Percentiles rank a stretch among this genome's conserved stretches.
Evolutionary conservation across 768 basidiomycete genomes (phyloP).

Genomic region (Boletus vermiculosoides): DNA sequence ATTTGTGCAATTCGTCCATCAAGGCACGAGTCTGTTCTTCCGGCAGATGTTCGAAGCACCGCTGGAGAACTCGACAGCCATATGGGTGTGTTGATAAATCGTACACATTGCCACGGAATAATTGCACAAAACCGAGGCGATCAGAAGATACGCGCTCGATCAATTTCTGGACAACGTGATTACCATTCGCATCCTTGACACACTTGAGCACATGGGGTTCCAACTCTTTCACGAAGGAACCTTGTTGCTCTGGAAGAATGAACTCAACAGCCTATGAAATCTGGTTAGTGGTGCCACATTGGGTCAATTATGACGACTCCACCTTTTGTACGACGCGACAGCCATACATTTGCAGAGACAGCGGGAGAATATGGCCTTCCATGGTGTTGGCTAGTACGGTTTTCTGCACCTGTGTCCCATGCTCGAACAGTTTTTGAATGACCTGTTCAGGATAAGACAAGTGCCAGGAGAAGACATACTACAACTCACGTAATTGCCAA

Average conservation of each 20-base stretch:
- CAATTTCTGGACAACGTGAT: conserved; percentile 93
- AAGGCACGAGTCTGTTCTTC: conserved; percentile 64
- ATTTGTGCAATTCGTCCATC: conserved; percentile 78
- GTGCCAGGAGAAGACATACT: not conserved
- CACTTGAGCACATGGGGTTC: conserved; percentile 79
- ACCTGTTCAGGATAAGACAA: conserved; percentile 50
- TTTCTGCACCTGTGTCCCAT: conserved; percentile 76
- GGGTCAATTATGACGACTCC: conserved; percentile 1
- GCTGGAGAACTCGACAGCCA: conserved; percentile 92
- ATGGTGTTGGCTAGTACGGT: conserved; percentile 66
- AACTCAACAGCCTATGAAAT: conserved; percentile 74
- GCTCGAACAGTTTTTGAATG: conserved; percentile 90
- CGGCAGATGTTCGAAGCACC: conserved; percentile 84
- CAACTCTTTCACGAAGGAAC: conserved; percentile 70
- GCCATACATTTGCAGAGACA: conserved; percentile 92
- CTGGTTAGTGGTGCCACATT: conserved; percentile 1
- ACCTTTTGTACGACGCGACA: conserved; percentile 96
- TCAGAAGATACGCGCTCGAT: conserved; percentile 79
- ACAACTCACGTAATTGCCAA: conserved; percentile 86
- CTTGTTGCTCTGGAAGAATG: conserved; percentile 76
- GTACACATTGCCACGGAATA: conserved; percentile 75
- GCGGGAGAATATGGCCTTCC: conserved; percentile 70
- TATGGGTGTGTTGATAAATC: conserved; percentile 86
- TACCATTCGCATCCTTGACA: conserved; percentile 89
- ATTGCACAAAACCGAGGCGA: conserved; percentile 68